Conservation (phyloP, 2,329 filamentous ascomycete species). For the Neopestalotiopsis rosae region DNA sequence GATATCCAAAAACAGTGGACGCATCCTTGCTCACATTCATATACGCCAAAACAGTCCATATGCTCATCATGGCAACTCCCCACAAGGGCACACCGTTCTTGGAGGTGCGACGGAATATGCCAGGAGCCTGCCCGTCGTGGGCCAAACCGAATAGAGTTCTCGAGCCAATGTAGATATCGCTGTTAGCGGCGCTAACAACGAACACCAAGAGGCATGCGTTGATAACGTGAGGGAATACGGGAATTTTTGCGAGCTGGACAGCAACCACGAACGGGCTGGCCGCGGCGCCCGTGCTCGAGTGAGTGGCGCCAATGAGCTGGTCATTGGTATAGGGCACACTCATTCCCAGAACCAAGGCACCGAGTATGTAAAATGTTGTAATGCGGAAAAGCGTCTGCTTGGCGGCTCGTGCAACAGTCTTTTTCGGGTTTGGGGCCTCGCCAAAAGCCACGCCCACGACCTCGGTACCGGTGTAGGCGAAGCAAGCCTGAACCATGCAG, state of each 20-base stretch:
- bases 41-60: conserved; percentile 64
- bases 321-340: conserved; percentile 65
- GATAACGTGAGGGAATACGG: conserved; percentile 58
- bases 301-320: background rate
- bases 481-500: conserved; percentile 57
- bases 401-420: conserved; percentile 69
- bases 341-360: conserved; percentile 64
- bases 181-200: conserved; percentile 63
- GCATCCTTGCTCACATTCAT: conserved; percentile 34
- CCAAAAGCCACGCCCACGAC: conserved; percentile 58
- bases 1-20: conserved; percentile 17
- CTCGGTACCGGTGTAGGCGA: conserved; percentile 64
- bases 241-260: conserved; percentile 57
- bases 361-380: conserved; percentile 67
- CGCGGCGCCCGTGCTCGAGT: conserved; percentile 40
- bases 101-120: conserved; percentile 54
- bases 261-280: conserved; percentile 58
- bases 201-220: conserved; percentile 63
- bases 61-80: conserved; percentile 59
- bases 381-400: conserved; percentile 71
- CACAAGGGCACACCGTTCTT: conserved; percentile 64
- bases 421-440: conserved; percentile 65
- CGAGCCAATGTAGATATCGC: conserved; percentile 61
- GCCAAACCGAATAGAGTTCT: conserved; percentile 61
- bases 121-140: conserved; percentile 56